Evolutionary conservation across 2,329 filamentous ascomycete species (phyloP).

Genomic region (Neodidymelliopsis sp.): DNA sequence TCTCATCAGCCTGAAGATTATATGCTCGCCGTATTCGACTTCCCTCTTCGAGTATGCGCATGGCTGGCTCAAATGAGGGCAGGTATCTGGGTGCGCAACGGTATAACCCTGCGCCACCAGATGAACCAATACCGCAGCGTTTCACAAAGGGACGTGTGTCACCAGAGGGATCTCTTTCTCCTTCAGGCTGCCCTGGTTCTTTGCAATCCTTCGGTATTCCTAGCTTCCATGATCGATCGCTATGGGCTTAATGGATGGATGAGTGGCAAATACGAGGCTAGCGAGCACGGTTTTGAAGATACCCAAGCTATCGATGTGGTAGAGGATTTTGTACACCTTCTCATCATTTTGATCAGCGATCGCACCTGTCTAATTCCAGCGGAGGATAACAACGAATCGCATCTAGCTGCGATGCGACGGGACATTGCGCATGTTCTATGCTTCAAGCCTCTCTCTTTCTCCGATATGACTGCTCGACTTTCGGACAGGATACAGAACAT

Average conservation of each 20-base stretch:
- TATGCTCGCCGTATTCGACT: conserved; percentile 88
- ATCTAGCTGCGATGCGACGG: conserved; percentile 76
- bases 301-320: conserved; percentile 88
- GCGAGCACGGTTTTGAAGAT: conserved; percentile 78
- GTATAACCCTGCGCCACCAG: conserved; percentile 93
- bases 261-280: conserved; percentile 75
- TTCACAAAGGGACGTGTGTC: conserved; percentile 86
- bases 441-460: conserved; percentile 95
- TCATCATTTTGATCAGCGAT: conserved; percentile 91
- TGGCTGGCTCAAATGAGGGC: conserved; percentile 99
- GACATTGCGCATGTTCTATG: conserved; percentile 94
- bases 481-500: conserved; percentile 90
- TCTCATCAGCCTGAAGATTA: conserved; percentile 76
- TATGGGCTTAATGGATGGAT: conserved; percentile 91
- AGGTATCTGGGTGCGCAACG: conserved; percentile 98
- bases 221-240: conserved; percentile 89
- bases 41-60: conserved; percentile 88
- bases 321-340: conserved; percentile 92
- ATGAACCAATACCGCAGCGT: conserved; percentile 93
- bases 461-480: conserved; percentile 84
- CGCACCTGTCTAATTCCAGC: conserved; percentile 78
- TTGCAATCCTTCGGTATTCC: conserved; percentile 80
- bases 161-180: conserved; percentile 93
- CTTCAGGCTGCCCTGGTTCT: conserved; percentile 89
- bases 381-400: conserved; percentile 70